Evolutionary conservation across 2,329 filamentous ascomycete genomes (phyloP), one percentile per base, ranked within the genome.

Genomic region (Pestalotiopsis sp.): DNA sequence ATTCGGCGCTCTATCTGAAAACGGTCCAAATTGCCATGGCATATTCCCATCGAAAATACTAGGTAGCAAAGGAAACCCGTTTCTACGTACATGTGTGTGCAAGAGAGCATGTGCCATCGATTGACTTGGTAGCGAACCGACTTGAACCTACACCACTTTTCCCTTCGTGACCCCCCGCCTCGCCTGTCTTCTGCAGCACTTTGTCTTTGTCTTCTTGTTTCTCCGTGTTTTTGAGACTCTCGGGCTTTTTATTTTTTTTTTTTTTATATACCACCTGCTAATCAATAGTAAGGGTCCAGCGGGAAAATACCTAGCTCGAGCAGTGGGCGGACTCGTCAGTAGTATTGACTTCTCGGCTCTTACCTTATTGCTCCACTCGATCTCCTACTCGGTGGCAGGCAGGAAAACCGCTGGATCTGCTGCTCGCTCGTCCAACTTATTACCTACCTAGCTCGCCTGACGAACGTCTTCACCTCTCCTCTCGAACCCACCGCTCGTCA

Each of bases 1-100:
- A 64, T 45, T 52, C 61, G 61, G 61, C 38, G 13, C 17, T 41
- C n/a, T 64, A 23, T 31, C 61, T 45, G 20, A 38, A 49, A 64
- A 49, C 20, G 61, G 61, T 9, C 14, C 45, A n/a, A n/a, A 17
- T n/a, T 9, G 14, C 20, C 45, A 52, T 52, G 45, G 45, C n/a
- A 52, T 52, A n/a, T 52, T 52, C 45, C 45, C 45, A 52, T 52
- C 45, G 17, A 52, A 52, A 52, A 52, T 36, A 36, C 31, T 36
- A 31, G 27, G 27, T 31, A 36, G 31, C 31, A 7, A 36, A 36
- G 31, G 31, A 9, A 36, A 9, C 31, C 31, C 31, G 20, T 52
- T 9, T 52, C 6, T 52, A 52, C 11, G 20, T n/a, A 20, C 20
- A 52, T 17, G 20, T 52, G 20, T 52, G 20, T 52, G 20, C 17